Evolutionary conservation across 2,329 filamentous ascomycete genomes (phyloP), one percentile per base, ranked within the genome.

Genomic region (Alternaria sp.): DNA sequence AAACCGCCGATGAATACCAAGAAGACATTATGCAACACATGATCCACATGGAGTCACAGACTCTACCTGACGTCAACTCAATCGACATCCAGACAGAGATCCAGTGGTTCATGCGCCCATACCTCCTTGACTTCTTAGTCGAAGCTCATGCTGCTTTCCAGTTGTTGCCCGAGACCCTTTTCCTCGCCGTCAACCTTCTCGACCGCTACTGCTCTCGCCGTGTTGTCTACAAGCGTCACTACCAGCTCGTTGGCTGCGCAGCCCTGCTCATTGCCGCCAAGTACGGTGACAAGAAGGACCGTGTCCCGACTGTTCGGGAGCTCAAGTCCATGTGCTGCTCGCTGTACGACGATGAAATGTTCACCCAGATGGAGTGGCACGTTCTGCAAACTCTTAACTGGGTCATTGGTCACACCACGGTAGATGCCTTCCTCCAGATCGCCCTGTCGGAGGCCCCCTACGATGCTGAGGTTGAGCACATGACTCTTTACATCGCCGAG

Each of bases 351-450:
- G 93, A 97, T 51, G 94, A 97, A 82, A 99, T 99, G 95, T 99
- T 99, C 82, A 94, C 94, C 11, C 95, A 99, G 81, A 99, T 99
- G 95, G 95, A 99, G 83, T 98, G 96, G 94, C 95, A 99, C 79
- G 94, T 99, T 38, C 87, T 99, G 71, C 96, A 97, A 82, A 99
- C 95, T 1, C 87, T 99, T 61, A 93, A 96, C 78, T 99, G 95
- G 95, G 89, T 90, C 68, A 91, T 99, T 69, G 95, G 95, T 56
- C 94, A 98, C 81, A 94, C 95, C 1, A 98, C 95, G 28, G 92
- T 97, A 67, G 94, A 98, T 80, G 92, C 91, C 78, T 99, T 97
- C 81, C 86, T 96, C 47, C 91, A 97, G 75, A 83, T 97, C 63
- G 93, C 94, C 63, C 87, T 96, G 39, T 87, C 91, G 46, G 92